Percentiles rank a stretch among this genome's conserved stretches.
These are phyloP conservation scores for Aaosphaeria pasadenensis DNA, from an alignment of 2,329 filamentous ascomycete genomes.

Conservation along the genomic window DNA sequence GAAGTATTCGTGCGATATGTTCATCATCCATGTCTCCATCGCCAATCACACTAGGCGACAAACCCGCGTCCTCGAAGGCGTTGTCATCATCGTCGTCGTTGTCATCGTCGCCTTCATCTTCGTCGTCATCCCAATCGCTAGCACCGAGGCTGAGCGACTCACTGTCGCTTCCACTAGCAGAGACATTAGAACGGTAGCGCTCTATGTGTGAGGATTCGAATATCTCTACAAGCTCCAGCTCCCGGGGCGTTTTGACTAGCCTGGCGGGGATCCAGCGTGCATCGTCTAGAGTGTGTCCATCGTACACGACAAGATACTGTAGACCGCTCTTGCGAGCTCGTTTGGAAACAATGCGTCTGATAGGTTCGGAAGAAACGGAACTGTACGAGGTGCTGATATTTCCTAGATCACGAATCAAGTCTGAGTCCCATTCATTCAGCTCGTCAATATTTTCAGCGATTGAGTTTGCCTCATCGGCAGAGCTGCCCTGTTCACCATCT, in stretches of 20 bases:
- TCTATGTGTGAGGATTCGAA: constrained; percentile 15
- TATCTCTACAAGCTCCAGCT: constrained; percentile 21
- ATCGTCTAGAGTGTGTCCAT: constrained; percentile 44
- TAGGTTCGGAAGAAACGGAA: constrained; percentile 42
- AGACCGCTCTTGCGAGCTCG: constrained; percentile 43
- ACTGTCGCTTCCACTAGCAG: constrained; percentile 9
- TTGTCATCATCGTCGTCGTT: constrained; percentile 34
- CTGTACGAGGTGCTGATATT: constrained; percentile 46
- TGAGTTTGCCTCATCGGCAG: neutral
- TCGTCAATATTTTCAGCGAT: neutral
- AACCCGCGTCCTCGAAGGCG: constrained; percentile 40
- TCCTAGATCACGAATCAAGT: constrained; percentile 47
- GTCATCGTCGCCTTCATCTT: constrained; percentile 24
- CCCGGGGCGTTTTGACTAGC: constrained; percentile 19
- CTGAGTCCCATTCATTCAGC: constrained; percentile 41
- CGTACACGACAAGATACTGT: constrained; percentile 53
- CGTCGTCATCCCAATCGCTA: constrained; percentile 14
- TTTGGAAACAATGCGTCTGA: constrained; percentile 45
- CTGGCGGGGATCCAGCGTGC: constrained; percentile 47
- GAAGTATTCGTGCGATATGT: constrained; percentile 58
- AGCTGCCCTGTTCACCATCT: constrained; percentile 14
- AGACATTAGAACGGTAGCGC: neutral
- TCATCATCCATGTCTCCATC: constrained; percentile 55
- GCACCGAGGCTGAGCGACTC: constrained; percentile 1
- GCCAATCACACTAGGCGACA: constrained; percentile 17